Evolutionary conservation across 2,329 filamentous ascomycete species (phyloP).

Genomic region (Ascochyta koolunga): DNA sequence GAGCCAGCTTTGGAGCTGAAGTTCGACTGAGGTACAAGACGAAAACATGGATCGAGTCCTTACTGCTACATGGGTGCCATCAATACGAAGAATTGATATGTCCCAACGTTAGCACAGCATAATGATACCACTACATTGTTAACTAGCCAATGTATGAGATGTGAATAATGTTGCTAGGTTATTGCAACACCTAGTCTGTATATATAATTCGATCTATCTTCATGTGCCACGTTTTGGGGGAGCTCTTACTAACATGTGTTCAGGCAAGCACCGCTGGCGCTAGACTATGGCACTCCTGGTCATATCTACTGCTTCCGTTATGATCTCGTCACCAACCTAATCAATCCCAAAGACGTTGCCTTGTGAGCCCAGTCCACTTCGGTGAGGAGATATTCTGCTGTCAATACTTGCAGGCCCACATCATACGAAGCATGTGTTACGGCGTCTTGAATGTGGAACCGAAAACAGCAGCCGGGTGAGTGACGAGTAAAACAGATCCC

Average conservation of each 20-base stretch:
- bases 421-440: neutral
- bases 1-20: conserved; percentile 41
- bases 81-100: neutral
- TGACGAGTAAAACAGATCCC: conserved; percentile 1
- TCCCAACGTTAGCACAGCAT: neutral
- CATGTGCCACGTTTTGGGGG: neutral
- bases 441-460: neutral
- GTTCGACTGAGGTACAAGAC: conserved; percentile 18
- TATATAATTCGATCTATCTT: neutral
- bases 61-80: no score
- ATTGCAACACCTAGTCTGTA: neutral
- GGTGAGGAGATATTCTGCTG: conserved; percentile 12
- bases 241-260: neutral
- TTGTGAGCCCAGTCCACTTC: neutral
- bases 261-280: neutral
- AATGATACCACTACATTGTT: neutral
- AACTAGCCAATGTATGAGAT: neutral
- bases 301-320: neutral
- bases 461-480: neutral
- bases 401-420: neutral
- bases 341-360: neutral
- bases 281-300: neutral
- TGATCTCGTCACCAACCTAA: neutral
- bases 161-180: no score
- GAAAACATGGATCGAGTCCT: neutral